A percentile compares a stretch with the other conserved stretches of the same genome.
Evolutionary conservation across 2,329 filamentous ascomycete species (phyloP).

Genomic region (Passalora sequoiae): DNA sequence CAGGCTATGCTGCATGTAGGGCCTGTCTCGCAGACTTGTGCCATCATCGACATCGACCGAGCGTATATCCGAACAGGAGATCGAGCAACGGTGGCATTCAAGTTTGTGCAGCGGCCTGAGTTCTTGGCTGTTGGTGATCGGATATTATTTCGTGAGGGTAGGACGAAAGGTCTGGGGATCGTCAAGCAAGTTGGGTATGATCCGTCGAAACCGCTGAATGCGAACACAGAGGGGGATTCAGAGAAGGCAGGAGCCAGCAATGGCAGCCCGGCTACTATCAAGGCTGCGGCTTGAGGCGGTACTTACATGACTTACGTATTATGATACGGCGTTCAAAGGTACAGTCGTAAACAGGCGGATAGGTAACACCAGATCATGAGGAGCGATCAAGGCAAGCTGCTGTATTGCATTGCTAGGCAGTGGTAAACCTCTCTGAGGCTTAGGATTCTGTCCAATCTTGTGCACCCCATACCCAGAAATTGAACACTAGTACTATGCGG

Average conservation of each 20-base stretch:
- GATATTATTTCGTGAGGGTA: slow-evolving; percentile 85
- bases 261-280: slow-evolving; percentile 3
- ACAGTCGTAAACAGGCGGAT: too few relatives aligned
- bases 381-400: background rate
- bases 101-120: slow-evolving; percentile 89
- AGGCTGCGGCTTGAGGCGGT: slow-evolving; percentile 8
- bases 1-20: slow-evolving; percentile 98
- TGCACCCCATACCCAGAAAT: background rate
- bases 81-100: slow-evolving; percentile 87
- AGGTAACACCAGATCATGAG: too few relatives aligned
- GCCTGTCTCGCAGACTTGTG: slow-evolving; percentile 88
- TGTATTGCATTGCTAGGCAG: too few relatives aligned
- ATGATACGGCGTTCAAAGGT: slow-evolving; percentile 4
- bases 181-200: slow-evolving; percentile 91
- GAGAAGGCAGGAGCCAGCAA: slow-evolving; percentile 14
- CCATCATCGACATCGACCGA: slow-evolving; percentile 96
- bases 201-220: slow-evolving; percentile 46
- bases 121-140: slow-evolving; percentile 85
- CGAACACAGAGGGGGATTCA: slow-evolving; percentile 31
- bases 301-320: background rate
- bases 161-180: slow-evolving; percentile 92
- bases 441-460: background rate
- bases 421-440: too few relatives aligned
- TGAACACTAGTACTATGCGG: too few relatives aligned
- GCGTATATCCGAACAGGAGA: slow-evolving; percentile 92